Evolutionary conservation across 345 rosid species (phyloP).

Genomic region (Passiflora organensis): DNA sequence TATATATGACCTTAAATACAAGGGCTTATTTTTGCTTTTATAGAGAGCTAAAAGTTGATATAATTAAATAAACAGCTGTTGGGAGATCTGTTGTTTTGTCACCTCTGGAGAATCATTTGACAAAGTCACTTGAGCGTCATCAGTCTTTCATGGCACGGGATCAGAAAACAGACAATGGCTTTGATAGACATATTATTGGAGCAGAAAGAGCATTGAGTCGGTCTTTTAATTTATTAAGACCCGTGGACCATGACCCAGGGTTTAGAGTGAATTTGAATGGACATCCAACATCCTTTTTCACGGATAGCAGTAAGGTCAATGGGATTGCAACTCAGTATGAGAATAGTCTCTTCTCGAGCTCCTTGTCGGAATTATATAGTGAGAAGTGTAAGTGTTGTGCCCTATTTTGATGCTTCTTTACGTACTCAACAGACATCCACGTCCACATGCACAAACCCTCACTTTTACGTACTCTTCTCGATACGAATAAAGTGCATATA

Average conservation of each 20-base stretch:
- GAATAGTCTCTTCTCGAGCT: conserved; percentile 91
- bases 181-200: conserved; percentile 29
- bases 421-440: not conserved
- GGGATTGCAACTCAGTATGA: conserved; percentile 50
- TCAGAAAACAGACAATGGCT: conserved; percentile 24
- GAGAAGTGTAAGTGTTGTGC: conserved; percentile 51
- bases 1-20: too few species aligned
- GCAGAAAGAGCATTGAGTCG: conserved; percentile 26
- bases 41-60: conserved; percentile 15
- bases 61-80: conserved; percentile 22
- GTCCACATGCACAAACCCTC: not conserved
- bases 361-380: conserved; percentile 71
- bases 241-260: conserved; percentile 34
- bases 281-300: conserved; percentile 28
- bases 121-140: conserved; percentile 23
- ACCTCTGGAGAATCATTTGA: conserved; percentile 17
- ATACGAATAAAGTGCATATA: too few species aligned
- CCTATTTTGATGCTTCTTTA: not conserved
- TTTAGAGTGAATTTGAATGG: conserved; percentile 38
- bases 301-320: conserved; percentile 29
- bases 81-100: conserved; percentile 24
- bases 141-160: conserved; percentile 23
- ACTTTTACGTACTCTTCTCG: not conserved
- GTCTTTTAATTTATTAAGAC: conserved; percentile 33
- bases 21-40: not conserved